Evolutionary conservation across 805 yeast genomes (phyloP), one percentile per base, ranked within the genome.

Genomic region (Babjeviella inositovora): DNA sequence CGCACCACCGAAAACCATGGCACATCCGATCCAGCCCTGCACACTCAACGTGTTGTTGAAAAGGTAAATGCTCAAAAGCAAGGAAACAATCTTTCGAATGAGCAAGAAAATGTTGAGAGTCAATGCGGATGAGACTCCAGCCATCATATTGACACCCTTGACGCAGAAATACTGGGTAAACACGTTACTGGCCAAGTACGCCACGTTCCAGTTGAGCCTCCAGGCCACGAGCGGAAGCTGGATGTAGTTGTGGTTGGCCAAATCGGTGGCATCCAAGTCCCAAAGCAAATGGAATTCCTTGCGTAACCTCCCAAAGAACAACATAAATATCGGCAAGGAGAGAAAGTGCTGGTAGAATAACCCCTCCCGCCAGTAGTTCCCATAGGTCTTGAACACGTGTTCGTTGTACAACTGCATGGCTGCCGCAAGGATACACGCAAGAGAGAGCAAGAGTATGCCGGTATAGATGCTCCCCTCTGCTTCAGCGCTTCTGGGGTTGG

Each of bases 131-230:
- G 72, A 57, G 6, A 41, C 41, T 11, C 74, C 65, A 0, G 72
- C 68, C 13, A 77, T 46, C 35, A 52, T 53, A 36, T 70, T 73
- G 8, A 76, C 87, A 4, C 87, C 84, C 8, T 63, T 45, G 2
- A 72, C 66, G 37, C 92, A 77, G 4, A 68, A 24, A 32, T 33
- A 39, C 27, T 44, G 50, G 5, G 49, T 22, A 3, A 23, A 23
- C 13, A 36, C 31, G 23, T 44, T 44, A 4, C 35, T 13, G 4
- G 20, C 24, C 13, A 44, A 28, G 15, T 29, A 26, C n/a, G 8
- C 30, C 17, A 4, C 28, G 13, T 19, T 34, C 41, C 11, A 18
- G 23, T 10, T 37, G 35, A 8, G 36, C 20, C 11, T 19, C n/a
- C n/a, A n/a, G 21, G 12, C 26, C 18, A n/a, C 22, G 19, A 7